phyloP scores from a whole-genome alignment of 345 rosid species.

The Gossypium arboreum region DNA sequence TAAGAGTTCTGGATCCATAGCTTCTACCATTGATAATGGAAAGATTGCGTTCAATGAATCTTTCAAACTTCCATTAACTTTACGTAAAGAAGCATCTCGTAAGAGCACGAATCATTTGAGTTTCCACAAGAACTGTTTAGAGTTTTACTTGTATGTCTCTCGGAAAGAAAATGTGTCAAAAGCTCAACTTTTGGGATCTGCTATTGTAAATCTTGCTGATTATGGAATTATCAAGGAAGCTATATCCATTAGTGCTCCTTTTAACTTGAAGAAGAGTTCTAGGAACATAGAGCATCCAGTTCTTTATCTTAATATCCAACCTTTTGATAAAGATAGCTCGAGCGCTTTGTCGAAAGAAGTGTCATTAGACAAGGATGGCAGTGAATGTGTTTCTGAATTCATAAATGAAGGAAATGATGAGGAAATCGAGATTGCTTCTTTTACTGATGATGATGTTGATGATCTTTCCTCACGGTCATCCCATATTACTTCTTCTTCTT shows the following conservation, averaged over 20 bases:
- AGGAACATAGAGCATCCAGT: constrained; percentile 47
- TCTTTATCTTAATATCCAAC: constrained; percentile 57
- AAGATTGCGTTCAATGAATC: constrained; percentile 60
- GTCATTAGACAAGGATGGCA: constrained; percentile 48
- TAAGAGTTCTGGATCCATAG: constrained; percentile 56
- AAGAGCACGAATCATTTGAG: constrained; percentile 30
- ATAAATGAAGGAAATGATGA: constrained; percentile 49
- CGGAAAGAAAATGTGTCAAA: constrained; percentile 53
- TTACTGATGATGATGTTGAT: constrained; percentile 69
- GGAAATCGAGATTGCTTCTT: constrained; percentile 61
- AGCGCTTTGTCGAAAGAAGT: constrained; percentile 35
- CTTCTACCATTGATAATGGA: constrained; percentile 49
- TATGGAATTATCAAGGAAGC: constrained; percentile 54
- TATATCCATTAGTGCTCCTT: constrained; percentile 40
- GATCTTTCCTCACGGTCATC: constrained; percentile 59
- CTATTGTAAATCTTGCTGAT: constrained; percentile 71
- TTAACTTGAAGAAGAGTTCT: constrained; percentile 60
- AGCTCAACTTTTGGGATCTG: constrained; percentile 75
- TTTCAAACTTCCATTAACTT: constrained; percentile 50
- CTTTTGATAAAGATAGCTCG: constrained; percentile 48
- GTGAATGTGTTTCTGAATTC: constrained; percentile 56
- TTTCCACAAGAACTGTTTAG: constrained; percentile 69
- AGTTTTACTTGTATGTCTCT: constrained; percentile 63
- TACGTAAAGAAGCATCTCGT: constrained; percentile 48
- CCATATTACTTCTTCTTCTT: constrained; percentile 35